Base-by-base conservation (phyloP, 1,284 basidiomycete genomes). In the Afroboletus lepidellus region DNA sequence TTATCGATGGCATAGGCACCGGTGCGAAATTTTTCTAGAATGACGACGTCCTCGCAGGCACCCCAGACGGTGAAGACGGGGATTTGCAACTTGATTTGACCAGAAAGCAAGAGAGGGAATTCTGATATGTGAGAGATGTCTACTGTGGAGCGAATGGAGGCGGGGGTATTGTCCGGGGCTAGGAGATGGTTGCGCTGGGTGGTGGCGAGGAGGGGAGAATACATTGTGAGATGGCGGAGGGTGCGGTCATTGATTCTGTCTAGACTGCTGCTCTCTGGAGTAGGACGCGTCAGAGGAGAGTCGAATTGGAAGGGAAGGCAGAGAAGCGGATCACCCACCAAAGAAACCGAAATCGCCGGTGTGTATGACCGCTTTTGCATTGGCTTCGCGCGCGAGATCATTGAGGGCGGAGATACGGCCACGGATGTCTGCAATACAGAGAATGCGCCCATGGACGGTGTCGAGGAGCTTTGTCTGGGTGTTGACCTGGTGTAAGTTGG, bases 341-440 rank as follows among this genome's bases (percentile, higher is more conserved):
- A 97, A 97, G 74, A 99, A 98, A 53, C 97, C 97, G 85, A 99
- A 99, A 77, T 99, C 97, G 51, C 97, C 97, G 0, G 95, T 98
- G 72, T 99, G 96, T 57, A 99, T 92, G 70, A 99, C 90, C 20
- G 94, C 96, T 55, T 88, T 83, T n/a, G 93, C 94, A 65, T 89
- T 87, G 51, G 83, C 84, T 64, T 97, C 93, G 48, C 87, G 78
- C 30, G 95, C 95, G 54, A 98, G 85, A 67, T 92, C 84, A 72
- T 98, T 98, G 66, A 99, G 81, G 49, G 84, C 83, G 51, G 90
- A 92, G 56, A 94, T 79, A 57, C 87, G 80, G 53, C 94, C 94
- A 61, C 94, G 85, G 59, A 98, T 93, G 74, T 99, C 97, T 46
- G 97, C 95, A 50, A 99, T 83, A 67, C 96, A 99, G 51, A 98